Evolutionary conservation across 1,284 basidiomycete genomes (phyloP), one percentile per base, ranked within the genome.

Genomic region (Lentinula novae-zelandiae): DNA sequence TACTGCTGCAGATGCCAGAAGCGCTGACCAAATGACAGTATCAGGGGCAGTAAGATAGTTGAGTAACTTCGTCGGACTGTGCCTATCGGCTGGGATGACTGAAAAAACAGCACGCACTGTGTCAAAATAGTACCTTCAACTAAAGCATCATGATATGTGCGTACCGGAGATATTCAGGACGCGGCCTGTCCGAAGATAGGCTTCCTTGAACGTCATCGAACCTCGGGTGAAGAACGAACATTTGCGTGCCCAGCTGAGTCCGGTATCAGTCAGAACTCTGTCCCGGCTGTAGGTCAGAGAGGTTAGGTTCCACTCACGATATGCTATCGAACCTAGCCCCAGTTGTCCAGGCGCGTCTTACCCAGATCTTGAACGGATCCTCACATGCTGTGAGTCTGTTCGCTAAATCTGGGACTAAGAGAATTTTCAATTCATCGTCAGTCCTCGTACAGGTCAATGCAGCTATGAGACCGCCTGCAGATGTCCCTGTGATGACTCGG

Each of bases 41-140:
- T 98, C 92, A 0, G 96, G 96, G 8, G 95, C 93, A 10, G 96
- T 98, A 60, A 98, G 84, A 71, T 98, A 95, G 74, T 99, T 98
- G 42, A 99, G 80, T 7, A 98, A 78, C 73, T 97, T 50, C 31
- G 49, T 50, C 49, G 49, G 49, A 13, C 49, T 93, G 75, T 98
- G 93, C n/a, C 91, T 84, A 71, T 96, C 95, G 34, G 92, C 89
- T 5, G 95, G 96, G 51, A 98, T 92, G 48, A 99, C 97, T 58
- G 22, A 9, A 38, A 2, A 2, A 13, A 22, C 10, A 27, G 20
- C 48, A 50, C 8, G 13, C 36, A 38, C 27, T 20, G 52, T 22
- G 31, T 40, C n/a, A 10, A 38, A 22, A 42, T 13, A 17, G 3
- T 27, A 27, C 27, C 27, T 27, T 27, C 27, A 4, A 4, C 27